Evolutionary conservation across 2,329 filamentous ascomycete species (phyloP).

Genomic region (Neofusicoccum ribis): DNA sequence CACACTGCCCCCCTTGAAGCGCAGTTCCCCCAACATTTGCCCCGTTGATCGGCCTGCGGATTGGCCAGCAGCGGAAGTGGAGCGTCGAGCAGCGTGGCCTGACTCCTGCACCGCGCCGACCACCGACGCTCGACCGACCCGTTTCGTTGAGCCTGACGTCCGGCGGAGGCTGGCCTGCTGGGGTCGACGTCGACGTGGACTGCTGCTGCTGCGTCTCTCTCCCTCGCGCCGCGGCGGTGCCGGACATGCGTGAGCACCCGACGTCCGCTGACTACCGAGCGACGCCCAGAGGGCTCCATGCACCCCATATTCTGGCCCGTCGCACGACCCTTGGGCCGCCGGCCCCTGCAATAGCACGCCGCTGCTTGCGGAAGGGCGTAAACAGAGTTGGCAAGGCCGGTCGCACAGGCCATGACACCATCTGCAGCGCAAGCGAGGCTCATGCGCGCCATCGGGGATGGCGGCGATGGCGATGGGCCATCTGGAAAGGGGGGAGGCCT

Average conservation of each 20-base stretch:
- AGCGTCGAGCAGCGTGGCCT: neutral
- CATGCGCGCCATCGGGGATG: slow-evolving; percentile 15
- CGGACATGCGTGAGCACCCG: too few species aligned
- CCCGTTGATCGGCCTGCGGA: slow-evolving; percentile 13
- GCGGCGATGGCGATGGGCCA: neutral
- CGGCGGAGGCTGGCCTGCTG: neutral
- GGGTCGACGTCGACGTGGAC: neutral
- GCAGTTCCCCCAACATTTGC: slow-evolving; percentile 13
- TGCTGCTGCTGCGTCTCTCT: neutral
- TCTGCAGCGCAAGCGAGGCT: slow-evolving; percentile 6
- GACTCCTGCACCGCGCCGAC: slow-evolving; percentile 7
- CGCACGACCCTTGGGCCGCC: neutral
- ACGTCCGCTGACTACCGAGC: too few species aligned
- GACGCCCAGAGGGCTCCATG: neutral
- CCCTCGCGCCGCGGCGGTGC: too few species aligned
- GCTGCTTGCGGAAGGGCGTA: neutral
- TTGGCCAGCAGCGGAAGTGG: neutral
- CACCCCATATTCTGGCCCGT: slow-evolving; percentile 12
- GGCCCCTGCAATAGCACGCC: neutral
- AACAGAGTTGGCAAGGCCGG: neutral
- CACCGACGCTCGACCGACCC: slow-evolving; percentile 2
- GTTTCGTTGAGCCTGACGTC: slow-evolving; percentile 2
- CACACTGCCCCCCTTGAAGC: neutral
- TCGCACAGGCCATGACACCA: neutral
- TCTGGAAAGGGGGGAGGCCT: neutral